phyloP scores from a whole-genome alignment of 2,329 filamentous ascomycete genomes.

The Fusarium udum region DNA sequence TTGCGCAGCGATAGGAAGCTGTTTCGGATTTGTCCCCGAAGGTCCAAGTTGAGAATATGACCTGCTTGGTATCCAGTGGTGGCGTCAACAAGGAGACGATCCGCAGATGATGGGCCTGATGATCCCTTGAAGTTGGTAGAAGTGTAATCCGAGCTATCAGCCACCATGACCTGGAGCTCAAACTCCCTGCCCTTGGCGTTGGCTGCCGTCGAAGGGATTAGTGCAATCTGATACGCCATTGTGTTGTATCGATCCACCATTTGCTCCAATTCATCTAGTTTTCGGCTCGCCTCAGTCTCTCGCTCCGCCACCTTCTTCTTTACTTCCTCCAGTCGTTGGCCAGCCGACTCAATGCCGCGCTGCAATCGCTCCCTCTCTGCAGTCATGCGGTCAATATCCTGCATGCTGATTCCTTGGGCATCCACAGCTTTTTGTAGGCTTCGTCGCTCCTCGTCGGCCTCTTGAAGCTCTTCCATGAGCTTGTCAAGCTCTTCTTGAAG shows the following conservation, averaged over 20 bases:
- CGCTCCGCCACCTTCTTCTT: conserved; percentile 86
- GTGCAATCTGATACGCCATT: conserved; percentile 88
- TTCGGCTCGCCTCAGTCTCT: conserved; percentile 85
- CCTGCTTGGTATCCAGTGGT: conserved; percentile 89
- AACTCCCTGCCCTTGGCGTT: conserved; percentile 88
- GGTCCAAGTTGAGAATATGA: conserved; percentile 87
- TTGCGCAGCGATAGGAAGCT: conserved; percentile 82
- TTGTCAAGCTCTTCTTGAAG: conserved; percentile 89
- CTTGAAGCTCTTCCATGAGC: conserved; percentile 75
- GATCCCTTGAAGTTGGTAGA: conserved; percentile 65
- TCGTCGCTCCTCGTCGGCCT: conserved; percentile 83
- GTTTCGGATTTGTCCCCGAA: conserved; percentile 83
- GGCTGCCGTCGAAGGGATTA: conserved; percentile 84
- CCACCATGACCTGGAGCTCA: conserved; percentile 85
- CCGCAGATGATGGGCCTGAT: conserved; percentile 58
- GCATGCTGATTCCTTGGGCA: conserved; percentile 92
- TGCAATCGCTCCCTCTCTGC: conserved; percentile 94
- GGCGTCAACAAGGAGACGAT: conserved; percentile 83
- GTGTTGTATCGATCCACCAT: conserved; percentile 93
- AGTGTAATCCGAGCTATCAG: conserved; percentile 79
- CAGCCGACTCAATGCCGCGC: conserved; percentile 81
- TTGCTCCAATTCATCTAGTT: conserved; percentile 91
- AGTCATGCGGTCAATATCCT: conserved; percentile 99
- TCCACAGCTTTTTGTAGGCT: conserved; percentile 87
- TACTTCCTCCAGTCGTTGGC: conserved; percentile 81